Conservation (phyloP, 148 eudicot genomes). For the Beta vulgaris region DNA sequence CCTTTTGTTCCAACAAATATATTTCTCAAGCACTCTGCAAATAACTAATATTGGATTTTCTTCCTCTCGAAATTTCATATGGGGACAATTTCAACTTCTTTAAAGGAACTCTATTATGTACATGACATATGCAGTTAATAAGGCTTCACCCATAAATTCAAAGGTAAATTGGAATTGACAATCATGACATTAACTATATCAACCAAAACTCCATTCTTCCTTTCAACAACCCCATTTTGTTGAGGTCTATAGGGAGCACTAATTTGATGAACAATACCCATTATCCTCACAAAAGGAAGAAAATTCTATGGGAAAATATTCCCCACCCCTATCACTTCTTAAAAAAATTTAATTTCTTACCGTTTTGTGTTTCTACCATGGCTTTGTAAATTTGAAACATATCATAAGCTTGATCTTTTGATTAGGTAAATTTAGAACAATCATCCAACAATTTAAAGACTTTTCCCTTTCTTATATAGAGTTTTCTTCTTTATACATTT, state of each 20-base stretch:
- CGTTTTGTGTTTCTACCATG: conserved; percentile 12
- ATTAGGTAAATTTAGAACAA: neutral
- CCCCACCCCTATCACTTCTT: neutral
- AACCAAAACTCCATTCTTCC: neutral
- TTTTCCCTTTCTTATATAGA: too few species aligned
- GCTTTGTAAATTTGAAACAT: conserved; percentile 2
- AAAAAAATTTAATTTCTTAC: neutral
- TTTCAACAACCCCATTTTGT: conserved; percentile 13
- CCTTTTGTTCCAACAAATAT: too few species aligned
- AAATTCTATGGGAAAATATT: conserved; percentile 16
- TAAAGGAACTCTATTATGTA: conserved; percentile 9
- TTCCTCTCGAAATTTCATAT: conserved; percentile 2
- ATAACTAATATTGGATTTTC: too few species aligned
- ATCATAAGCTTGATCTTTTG: conserved; percentile 1
- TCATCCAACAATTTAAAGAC: too few species aligned
- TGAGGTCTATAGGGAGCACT: too few species aligned
- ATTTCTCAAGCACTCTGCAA: too few species aligned
- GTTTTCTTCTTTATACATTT: too few species aligned
- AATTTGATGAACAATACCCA: conserved; percentile 11
- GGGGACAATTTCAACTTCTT: neutral
- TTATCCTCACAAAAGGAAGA: neutral
- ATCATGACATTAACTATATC: conserved; percentile 19
- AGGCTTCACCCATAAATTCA: conserved; percentile 15
- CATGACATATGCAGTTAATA: conserved; percentile 10
- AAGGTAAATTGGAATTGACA: conserved; percentile 7